Base-by-base conservation (phyloP, 2,329 filamentous ascomycete species). In the Hypoxylon sp. region DNA sequence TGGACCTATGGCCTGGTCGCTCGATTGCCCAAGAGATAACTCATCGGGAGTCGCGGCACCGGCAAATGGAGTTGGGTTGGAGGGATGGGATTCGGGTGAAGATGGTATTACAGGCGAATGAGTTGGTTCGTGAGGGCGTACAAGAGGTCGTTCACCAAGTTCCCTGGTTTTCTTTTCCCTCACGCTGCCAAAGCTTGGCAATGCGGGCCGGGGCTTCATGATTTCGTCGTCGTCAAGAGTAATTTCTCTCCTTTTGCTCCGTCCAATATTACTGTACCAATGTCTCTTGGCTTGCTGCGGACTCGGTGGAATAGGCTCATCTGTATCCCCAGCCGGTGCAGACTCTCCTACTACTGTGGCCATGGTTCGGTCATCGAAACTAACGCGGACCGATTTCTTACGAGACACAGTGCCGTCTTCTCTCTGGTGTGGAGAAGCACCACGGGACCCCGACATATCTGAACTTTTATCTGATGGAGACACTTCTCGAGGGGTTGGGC, bases 161-260 rank as follows among this genome's bases (percentile, higher is more conserved):
- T 88, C 85, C 42, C 81, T 84, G 6, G 80, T 76, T 70, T 88
- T 89, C 78, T 87, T 89, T 29, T 90, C 88, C 22, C 91, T 85
- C 22, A 94, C 84, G 74, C 92, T 94, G 17, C 92, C 92, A 78
- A 94, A 94, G 1, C 86, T 90, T 1, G 92, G 92, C 39, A 94
- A 80, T 1, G 89, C 89, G 5, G 92, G 91, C 33, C 91, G 83
- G n/a, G 92, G 92, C 71, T 89, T 89, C 90, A 94, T 93, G 13
- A 89, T 81, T 66, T 90, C 86, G 46, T 92, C 89, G 31, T 92
- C 88, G n/a, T 90, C 85, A 1, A 84, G 70, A 10, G 79, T 66
- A 14, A 80, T 74, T 3, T 87, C 87, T 72, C 86, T 87, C 76
- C 86, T 86, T 73, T 85, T 85, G 47, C 80, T 78, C 52, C 81